Evolutionary conservation across 2,329 filamentous ascomycete species (phyloP).

Genomic region (Myrmaecium sp.): DNA sequence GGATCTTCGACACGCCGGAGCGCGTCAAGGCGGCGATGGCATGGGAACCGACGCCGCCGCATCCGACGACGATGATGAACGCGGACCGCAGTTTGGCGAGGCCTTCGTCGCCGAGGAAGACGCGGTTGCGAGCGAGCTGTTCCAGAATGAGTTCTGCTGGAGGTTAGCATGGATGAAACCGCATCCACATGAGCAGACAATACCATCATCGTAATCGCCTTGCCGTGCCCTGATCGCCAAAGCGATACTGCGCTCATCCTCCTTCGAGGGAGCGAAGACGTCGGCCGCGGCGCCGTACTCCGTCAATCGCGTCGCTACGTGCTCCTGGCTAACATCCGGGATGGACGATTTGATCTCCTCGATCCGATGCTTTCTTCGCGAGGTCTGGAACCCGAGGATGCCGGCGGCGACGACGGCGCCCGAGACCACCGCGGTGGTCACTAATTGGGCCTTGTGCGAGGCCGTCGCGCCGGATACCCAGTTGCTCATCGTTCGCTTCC

Average conservation of each 20-base stretch:
- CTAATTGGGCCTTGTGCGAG: constrained; percentile 42
- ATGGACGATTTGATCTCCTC: constrained; percentile 45
- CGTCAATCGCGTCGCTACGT: constrained; percentile 38
- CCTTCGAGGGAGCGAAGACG: constrained; percentile 24
- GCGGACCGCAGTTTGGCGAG: constrained; percentile 62
- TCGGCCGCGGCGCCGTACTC: constrained; percentile 39
- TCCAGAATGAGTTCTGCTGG: constrained; percentile 70
- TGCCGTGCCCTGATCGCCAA: constrained; percentile 42
- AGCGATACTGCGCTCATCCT: constrained; percentile 41
- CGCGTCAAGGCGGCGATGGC: constrained; percentile 71
- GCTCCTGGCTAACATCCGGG: constrained; percentile 33
- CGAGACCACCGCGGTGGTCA: constrained; percentile 48
- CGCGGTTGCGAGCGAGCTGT: constrained; percentile 81
- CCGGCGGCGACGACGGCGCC: constrained; percentile 31
- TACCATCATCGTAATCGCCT: constrained; percentile 48
- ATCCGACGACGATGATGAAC: constrained; percentile 80
- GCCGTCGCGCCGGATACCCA: constrained; percentile 27
- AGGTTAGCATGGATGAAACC: constrained; percentile 3
- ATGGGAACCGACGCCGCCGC: constrained; percentile 89
- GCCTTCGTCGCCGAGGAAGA: constrained; percentile 73
- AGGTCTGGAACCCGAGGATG: constrained; percentile 40
- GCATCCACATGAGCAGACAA: not conserved
- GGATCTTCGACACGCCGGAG: constrained; percentile 73
- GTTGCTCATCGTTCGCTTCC: constrained; percentile 28
- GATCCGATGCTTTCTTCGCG: constrained; percentile 36